phyloP scores from a whole-genome alignment of 2,329 filamentous ascomycete species.

The Pseudogymnoascus sp. region DNA sequence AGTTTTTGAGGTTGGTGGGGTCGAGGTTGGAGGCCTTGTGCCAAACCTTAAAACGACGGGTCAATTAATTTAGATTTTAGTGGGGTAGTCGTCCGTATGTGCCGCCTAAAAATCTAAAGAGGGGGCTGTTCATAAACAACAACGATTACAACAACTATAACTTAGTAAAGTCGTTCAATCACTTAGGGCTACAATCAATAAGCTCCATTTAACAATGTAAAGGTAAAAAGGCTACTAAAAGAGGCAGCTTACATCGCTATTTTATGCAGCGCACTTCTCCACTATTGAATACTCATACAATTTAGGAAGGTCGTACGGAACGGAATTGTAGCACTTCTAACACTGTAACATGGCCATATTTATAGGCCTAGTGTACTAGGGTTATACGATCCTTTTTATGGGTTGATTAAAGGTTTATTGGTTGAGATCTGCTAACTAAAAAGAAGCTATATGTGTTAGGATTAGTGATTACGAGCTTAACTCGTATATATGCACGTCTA shows the following conservation, averaged over 20 bases:
- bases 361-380: not conserved
- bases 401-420: constrained; percentile 1
- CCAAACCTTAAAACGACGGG: not conserved
- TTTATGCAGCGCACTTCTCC: not conserved
- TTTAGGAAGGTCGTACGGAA: not conserved
- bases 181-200: too few species aligned
- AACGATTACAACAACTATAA: too few species aligned
- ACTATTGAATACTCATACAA: not conserved
- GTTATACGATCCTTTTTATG: not conserved
- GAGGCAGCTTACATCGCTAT: not conserved
- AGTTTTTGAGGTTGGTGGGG: not conserved
- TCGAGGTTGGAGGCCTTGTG: not conserved
- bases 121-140: too few species aligned
- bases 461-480: not conserved
- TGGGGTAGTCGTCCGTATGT: not conserved
- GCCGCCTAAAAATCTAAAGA: too few species aligned
- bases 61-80: constrained; percentile 1
- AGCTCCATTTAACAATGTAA: not conserved
- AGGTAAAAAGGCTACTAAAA: not conserved
- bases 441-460: not conserved
- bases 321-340: not conserved
- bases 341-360: not conserved
- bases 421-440: not conserved
- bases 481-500: not conserved
- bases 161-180: too few species aligned